Evolutionary conservation across 164 flowering plant genomes (phyloP), one percentile per base, ranked within the genome.

Genomic region (Kalanchoe fedtschenkoi): DNA sequence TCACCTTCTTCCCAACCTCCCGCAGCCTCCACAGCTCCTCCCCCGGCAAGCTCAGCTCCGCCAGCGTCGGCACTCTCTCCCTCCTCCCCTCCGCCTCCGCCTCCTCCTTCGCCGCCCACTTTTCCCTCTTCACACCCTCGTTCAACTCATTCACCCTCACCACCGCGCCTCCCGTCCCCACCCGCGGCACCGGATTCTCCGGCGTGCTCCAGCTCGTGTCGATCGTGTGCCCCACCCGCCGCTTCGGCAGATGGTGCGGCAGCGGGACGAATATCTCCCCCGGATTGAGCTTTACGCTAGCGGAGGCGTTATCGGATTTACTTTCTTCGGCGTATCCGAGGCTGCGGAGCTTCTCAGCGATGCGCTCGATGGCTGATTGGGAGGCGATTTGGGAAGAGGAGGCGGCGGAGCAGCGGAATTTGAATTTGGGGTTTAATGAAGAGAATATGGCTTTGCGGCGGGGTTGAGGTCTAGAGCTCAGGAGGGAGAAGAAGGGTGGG

Each of bases 201-300:
- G 99, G 97, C 61, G 83, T 74, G 69, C 85, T 81, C 99, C 99
- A 90, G 77, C 96, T 89, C 28, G 82, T 38, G 70, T 95, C 97
- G 3, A 90, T 68, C 1, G 97, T 88, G 64, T 83, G 78, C 14
- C 99, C 99, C 24, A 93, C 89, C 10, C 95, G 81, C 62, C 66
- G 59, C 62, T 77, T 79, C 11, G 95, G 85, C 30, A 90, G 41
- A 4, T 70, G 70, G 14, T 67, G 53, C 29, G 88, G 78, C 46
- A 76, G 56, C 2, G 96, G 98, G 15, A 95, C 67, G 69, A 95
- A 90, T 8, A 90, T 89, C 65, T 84, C 87, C 0, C 96, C 96
- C 1, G 56, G 13, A 3, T 30, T 30, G 26, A 22, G 10, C 55
- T 51, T 28, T 17, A 51, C 6, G 14, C 56, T 26, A 15, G 2